Percentiles rank a stretch among this genome's conserved stretches.
Conservation (phyloP, 169 alveolate genomes). For the Ichthyophthirius multifiliis region DNA sequence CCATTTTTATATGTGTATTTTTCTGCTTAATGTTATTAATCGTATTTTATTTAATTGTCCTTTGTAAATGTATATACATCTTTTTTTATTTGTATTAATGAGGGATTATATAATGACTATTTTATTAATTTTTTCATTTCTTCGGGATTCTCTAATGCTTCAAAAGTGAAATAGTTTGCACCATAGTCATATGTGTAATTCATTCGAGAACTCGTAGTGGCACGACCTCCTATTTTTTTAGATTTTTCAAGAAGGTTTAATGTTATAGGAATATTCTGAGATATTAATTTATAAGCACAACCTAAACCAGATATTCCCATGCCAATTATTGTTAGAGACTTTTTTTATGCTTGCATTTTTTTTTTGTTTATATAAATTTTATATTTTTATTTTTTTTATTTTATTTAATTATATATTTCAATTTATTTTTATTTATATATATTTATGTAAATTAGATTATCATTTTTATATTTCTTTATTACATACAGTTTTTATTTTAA, state of each 20-base stretch:
- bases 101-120: not conserved
- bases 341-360: not conserved
- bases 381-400: too few species aligned
- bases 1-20: not conserved
- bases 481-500: too few species aligned
- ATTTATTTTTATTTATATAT: too few species aligned
- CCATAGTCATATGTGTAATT: not conserved
- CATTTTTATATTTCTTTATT: too few species aligned
- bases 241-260: not conserved
- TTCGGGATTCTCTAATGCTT: not conserved
- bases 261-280: not conserved
- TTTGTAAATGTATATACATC: not conserved
- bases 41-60: not conserved
- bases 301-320: slow-evolving; percentile 5
- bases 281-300: not conserved
- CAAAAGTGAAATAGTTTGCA: not conserved
- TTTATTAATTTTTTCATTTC: not conserved
- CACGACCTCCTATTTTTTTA: not conserved
- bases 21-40: not conserved
- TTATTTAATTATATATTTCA: too few species aligned
- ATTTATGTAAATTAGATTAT: too few species aligned
- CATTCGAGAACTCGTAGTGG: not conserved
- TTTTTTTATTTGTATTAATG: not conserved
- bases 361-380: too few species aligned
- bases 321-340: not conserved